phyloP scores from a whole-genome alignment of 306 rosid species.

The Citrullus mucosospermus region DNA sequence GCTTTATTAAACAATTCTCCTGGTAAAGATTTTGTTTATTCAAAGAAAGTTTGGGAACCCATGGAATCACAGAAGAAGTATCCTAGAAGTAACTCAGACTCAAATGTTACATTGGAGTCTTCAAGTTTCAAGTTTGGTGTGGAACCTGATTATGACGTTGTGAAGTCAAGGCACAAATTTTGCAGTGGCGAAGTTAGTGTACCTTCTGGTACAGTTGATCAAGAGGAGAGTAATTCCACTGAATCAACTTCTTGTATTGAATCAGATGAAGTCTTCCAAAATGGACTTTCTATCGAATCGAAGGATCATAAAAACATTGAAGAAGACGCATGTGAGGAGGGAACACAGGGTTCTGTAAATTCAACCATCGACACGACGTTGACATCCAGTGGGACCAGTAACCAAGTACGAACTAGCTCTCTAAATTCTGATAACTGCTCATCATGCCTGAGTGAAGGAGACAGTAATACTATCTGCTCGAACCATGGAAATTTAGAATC shows the following conservation, averaged over 20 bases:
- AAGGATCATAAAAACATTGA: conserved; percentile 31
- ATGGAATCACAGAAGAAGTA: conserved; percentile 62
- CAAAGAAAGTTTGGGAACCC: conserved; percentile 95
- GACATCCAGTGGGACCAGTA: conserved; percentile 25
- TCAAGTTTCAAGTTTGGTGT: conserved; percentile 29
- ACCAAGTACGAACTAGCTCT: conserved; percentile 29
- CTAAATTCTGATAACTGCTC: conserved; percentile 69
- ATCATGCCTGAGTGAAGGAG: conserved; percentile 81
- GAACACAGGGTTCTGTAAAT: conserved; percentile 15
- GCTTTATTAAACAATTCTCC: conserved; percentile 36
- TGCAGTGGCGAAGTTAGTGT: conserved; percentile 17
- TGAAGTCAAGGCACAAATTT: conserved; percentile 26
- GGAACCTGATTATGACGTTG: conserved; percentile 23
- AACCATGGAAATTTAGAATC: conserved; percentile 70
- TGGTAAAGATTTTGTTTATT: conserved; percentile 44
- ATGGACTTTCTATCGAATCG: conserved; percentile 21
- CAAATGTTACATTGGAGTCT: conserved; percentile 43
- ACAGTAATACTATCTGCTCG: conserved; percentile 59
- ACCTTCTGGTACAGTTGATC: conserved; percentile 30
- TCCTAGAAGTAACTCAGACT: conserved; percentile 56
- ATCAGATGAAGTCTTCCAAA: conserved; percentile 31
- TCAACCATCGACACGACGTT: conserved; percentile 4
- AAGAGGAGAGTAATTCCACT: conserved; percentile 29
- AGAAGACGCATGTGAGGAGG: conserved; percentile 28
- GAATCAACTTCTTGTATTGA: conserved; percentile 25